Base-by-base conservation (phyloP, 2,329 filamentous ascomycete species). In the Ophiocordyceps robertsii region DNA sequence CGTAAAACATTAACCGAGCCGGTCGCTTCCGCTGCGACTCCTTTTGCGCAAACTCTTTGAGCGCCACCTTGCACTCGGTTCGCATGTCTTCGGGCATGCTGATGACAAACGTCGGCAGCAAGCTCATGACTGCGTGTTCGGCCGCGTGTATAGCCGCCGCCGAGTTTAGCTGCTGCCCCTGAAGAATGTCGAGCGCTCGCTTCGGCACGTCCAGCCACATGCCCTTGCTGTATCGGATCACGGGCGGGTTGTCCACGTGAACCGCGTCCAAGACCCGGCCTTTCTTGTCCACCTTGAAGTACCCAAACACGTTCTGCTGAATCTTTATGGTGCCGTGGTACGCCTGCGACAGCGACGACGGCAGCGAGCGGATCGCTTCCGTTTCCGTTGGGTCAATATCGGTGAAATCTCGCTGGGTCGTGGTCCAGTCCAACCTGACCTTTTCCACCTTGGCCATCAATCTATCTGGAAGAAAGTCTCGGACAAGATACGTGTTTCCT, bases 181-280 rank as follows among this genome's bases (percentile, higher is more conserved):
- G 73, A 1, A 98, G 72, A 36, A 95, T 88, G 13, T 87, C 77
- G 6, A 96, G 73, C 0, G 88, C 88, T 1, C 60, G 61, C 47
- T 80, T 80, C 0, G 92, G 90, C 3, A 98, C 79, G 57, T 96
- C 90, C 13, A 96, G 74, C 92, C 92, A 98, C 78, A 95, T 85
- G 33, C 89, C 92, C 58, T 92, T 93, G 53, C 78, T 84, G 56
- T 81, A 74, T 4, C 88, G 77, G 40, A 92, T 77, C 41, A 96
- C 86, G 0, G 92, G 88, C 3, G 90, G 89, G 51, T 95, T 95
- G 58, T 95, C 86, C 19, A 96, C 88, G 46, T 90, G 77, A 0
- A 96, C 82, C 3, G 90, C 90, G 58, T 98, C 92, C 13, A 96
- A 74, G 44, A 96, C 85, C 2, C 86, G 79, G 2, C 83, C 77